Conservation (phyloP, 805 yeast genomes). For the Komagataella ulmi region DNA sequence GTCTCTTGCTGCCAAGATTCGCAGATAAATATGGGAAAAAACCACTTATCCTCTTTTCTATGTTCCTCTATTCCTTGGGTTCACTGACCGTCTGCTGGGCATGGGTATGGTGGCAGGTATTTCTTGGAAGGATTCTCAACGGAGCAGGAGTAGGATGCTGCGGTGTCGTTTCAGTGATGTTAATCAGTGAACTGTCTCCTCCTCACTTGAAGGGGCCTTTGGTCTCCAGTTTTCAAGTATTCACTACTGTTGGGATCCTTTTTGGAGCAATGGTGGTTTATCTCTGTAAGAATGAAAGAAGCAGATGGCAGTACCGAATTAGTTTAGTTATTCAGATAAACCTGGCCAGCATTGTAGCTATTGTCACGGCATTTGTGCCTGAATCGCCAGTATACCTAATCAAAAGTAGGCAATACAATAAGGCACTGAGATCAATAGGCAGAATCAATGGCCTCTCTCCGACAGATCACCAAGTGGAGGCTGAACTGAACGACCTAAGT, state of each 20-base stretch:
- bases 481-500: not conserved
- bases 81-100: conserved; percentile 9
- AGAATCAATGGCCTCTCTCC: not conserved
- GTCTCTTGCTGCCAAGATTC: conserved; percentile 9
- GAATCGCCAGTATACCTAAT: conserved; percentile 20
- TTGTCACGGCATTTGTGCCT: conserved; percentile 15
- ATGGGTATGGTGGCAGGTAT: conserved; percentile 11
- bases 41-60: conserved; percentile 10
- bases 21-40: conserved; percentile 14
- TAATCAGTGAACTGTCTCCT: conserved; percentile 22
- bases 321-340: conserved; percentile 11
- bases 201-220: conserved; percentile 14
- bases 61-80: conserved; percentile 8
- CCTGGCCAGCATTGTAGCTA: conserved; percentile 5
- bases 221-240: conserved; percentile 18
- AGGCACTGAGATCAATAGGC: conserved; percentile 4
- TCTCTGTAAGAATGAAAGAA: conserved; percentile 4
- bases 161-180: conserved; percentile 20
- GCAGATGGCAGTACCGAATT: conserved; percentile 10
- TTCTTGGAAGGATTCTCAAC: conserved; percentile 22
- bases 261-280: conserved; percentile 15
- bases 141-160: conserved; percentile 18
- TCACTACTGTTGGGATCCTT: conserved; percentile 20
- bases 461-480: not conserved
- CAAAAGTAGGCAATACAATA: not conserved